Conservation (phyloP, 441 rosid species). For the Erysimum pusillum region DNA sequence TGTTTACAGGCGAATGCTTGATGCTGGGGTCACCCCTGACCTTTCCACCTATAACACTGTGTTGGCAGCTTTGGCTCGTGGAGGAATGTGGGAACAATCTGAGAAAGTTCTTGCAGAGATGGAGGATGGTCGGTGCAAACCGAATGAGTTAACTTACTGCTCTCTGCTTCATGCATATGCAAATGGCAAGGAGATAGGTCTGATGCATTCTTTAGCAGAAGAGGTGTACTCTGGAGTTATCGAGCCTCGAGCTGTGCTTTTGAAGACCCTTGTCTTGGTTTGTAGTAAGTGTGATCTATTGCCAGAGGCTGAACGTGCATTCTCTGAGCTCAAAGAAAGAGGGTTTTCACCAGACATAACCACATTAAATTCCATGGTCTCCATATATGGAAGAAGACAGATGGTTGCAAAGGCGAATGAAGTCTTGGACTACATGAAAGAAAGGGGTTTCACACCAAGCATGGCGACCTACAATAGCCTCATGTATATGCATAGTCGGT, state of each 20-base stretch:
- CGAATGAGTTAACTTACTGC: constrained; percentile 84
- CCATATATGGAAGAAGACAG: constrained; percentile 89
- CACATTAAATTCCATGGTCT: constrained; percentile 88
- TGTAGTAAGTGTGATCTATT: constrained; percentile 83
- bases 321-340: constrained; percentile 71
- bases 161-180: constrained; percentile 94
- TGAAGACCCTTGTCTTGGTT: constrained; percentile 91
- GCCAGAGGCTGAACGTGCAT: constrained; percentile 79
- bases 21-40: constrained; percentile 84
- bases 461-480: constrained; percentile 87
- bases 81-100: constrained; percentile 92
- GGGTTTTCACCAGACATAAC: constrained; percentile 77
- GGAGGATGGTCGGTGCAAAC: constrained; percentile 79
- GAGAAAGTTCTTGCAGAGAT: constrained; percentile 85
- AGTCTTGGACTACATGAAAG: constrained; percentile 79
- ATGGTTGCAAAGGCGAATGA: constrained; percentile 74
- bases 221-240: constrained; percentile 79
- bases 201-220: constrained; percentile 78
- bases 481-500: constrained; percentile 90
- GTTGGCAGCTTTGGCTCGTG: constrained; percentile 93
- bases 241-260: constrained; percentile 75
- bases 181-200: constrained; percentile 78
- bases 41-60: constrained; percentile 92
- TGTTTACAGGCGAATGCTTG: constrained; percentile 84
- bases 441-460: constrained; percentile 78